Percentiles rank a stretch among this genome's conserved stretches.
These are phyloP conservation scores for Aspergillus homomorphus DNA, from an alignment of 495 filamentous ascomycete species.

Conservation along the genomic window DNA sequence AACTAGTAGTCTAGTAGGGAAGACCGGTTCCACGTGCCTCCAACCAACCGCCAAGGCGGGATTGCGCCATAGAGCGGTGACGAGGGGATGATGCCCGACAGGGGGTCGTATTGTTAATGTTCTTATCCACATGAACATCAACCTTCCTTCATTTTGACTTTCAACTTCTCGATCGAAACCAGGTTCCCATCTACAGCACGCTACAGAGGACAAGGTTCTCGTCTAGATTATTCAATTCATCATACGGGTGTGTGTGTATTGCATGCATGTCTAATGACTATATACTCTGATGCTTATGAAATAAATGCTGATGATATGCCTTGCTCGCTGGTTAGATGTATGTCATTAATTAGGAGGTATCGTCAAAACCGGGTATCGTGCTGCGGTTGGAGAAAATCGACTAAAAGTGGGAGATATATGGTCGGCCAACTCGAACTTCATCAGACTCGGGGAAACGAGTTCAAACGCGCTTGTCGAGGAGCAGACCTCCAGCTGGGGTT, in stretches of 20 bases:
- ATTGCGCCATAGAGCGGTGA: not conserved
- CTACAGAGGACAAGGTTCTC: too few relatives aligned
- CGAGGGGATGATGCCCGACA: not conserved
- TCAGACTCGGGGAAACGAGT: conserved; percentile 6
- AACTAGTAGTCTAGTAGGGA: too few relatives aligned
- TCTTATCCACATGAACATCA: too few relatives aligned
- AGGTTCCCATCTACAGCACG: too few relatives aligned
- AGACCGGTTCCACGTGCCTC: too few relatives aligned
- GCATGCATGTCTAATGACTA: not conserved
- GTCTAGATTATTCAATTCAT: too few relatives aligned
- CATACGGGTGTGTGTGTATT: not conserved
- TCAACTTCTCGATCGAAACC: too few relatives aligned
- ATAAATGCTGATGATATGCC: not conserved
- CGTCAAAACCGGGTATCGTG: not conserved
- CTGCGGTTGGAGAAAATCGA: not conserved
- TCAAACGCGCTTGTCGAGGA: conserved; percentile 57
- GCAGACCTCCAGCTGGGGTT: conserved; percentile 55
- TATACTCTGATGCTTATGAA: not conserved
- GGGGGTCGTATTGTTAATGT: too few relatives aligned
- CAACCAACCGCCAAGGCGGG: not conserved
- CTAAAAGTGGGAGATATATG: not conserved
- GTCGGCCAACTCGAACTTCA: conserved; percentile 12
- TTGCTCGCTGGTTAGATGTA: not conserved
- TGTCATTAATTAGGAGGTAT: not conserved
- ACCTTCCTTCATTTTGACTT: too few relatives aligned